A percentile compares a stretch with the other conserved stretches of the same genome.
These are phyloP conservation scores for Mrakia frigida DNA, from an alignment of 768 basidiomycete genomes.

Conservation along the genomic window DNA sequence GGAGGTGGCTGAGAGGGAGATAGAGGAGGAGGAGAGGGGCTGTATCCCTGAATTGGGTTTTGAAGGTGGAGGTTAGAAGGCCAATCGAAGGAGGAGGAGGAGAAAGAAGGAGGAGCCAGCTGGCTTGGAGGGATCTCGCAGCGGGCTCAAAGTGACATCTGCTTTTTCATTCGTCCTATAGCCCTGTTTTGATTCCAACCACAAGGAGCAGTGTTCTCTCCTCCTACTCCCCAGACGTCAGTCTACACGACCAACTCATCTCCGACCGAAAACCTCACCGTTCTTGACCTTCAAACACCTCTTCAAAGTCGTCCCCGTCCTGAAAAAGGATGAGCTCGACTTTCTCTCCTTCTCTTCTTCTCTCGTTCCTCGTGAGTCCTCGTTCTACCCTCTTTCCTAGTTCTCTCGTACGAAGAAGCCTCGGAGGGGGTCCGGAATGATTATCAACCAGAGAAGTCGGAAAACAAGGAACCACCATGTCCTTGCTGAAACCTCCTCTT, in stretches of 20 bases:
- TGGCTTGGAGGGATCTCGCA: background rate
- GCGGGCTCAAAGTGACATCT: background rate
- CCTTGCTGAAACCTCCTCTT: conserved; percentile 80
- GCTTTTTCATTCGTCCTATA: background rate
- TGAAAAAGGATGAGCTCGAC: background rate
- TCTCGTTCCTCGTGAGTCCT: background rate
- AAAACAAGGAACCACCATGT: conserved; percentile 42
- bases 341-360: background rate
- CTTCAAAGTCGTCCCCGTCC: background rate
- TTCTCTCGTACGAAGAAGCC: background rate
- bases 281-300: background rate
- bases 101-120: background rate
- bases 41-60: no score
- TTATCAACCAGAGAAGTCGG: background rate
- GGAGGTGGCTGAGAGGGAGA: background rate
- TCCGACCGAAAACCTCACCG: no score
- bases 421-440: background rate
- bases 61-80: no score
- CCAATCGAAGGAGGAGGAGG: background rate
- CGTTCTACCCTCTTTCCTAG: background rate
- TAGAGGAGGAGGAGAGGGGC: no score
- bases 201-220: background rate
- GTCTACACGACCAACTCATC: no score
- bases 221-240: background rate
- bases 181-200: background rate